Evolutionary conservation across 2,329 filamentous ascomycete species (phyloP).

Genomic region (Pleomassaria siparia): DNA sequence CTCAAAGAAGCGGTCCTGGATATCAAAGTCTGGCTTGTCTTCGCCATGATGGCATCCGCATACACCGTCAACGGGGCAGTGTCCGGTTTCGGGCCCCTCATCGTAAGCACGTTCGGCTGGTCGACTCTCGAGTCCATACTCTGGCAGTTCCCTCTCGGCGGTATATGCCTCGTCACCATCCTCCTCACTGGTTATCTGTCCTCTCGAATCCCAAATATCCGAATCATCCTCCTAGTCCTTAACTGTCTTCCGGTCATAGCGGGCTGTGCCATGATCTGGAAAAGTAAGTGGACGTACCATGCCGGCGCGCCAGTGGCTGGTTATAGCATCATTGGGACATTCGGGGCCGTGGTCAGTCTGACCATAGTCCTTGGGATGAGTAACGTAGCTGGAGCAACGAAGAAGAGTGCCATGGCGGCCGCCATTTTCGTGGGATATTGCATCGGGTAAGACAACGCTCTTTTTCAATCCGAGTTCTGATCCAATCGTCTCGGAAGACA

Average conservation of each 20-base stretch:
- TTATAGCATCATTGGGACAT: conserved; percentile 72
- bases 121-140: conserved; percentile 40
- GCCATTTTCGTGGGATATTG: conserved; percentile 76
- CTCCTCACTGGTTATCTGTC: conserved; percentile 67
- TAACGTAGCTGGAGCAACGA: conserved; percentile 75
- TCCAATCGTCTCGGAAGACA: too few species aligned
- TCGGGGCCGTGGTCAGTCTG: conserved; percentile 69
- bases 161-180: conserved; percentile 67
- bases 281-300: conserved; percentile 62
- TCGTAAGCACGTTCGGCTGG: conserved; percentile 47
- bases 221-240: conserved; percentile 64
- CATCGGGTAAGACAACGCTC: too few species aligned
- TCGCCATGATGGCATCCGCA: conserved; percentile 47
- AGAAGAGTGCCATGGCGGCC: conserved; percentile 75
- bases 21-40: conserved; percentile 46
- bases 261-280: conserved; percentile 76
- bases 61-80: conserved; percentile 59
- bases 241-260: conserved; percentile 75
- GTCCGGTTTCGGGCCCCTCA: conserved; percentile 41
- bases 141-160: conserved; percentile 74
- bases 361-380: conserved; percentile 61
- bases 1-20: conserved; percentile 51
- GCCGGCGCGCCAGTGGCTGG: conserved; percentile 68
- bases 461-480: too few species aligned
- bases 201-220: conserved; percentile 61